Conservation (phyloP, 139 green algal genomes). For the Chlamydomonas applanata region DNA sequence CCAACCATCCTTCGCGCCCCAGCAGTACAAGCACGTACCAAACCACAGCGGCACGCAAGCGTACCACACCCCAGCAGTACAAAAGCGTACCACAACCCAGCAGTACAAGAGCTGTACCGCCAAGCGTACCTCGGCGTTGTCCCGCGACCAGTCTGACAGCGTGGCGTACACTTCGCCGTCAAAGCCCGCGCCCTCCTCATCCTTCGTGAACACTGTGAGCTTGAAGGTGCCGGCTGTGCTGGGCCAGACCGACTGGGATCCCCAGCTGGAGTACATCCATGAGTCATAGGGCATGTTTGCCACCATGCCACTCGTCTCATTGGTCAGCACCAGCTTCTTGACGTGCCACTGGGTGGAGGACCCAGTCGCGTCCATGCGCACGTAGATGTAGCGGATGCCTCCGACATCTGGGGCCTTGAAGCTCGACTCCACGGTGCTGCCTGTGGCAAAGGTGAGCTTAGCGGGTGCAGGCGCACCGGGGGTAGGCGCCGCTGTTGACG, state of each 20-base stretch:
- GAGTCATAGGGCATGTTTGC: too few species aligned
- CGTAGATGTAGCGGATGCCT: constrained; percentile 8
- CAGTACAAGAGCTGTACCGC: too few species aligned
- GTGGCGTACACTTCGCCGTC: constrained; percentile 16
- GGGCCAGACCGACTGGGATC: too few species aligned
- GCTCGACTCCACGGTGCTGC: neutral
- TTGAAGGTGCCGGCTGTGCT: neutral
- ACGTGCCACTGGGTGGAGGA: constrained; percentile 1
- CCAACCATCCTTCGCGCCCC: too few species aligned
- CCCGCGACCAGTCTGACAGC: neutral
- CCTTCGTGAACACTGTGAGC: constrained; percentile 5
- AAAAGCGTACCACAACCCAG: too few species aligned
- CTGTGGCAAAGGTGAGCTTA: neutral
- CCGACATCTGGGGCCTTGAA: constrained; percentile 11
- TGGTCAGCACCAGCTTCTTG: neutral
- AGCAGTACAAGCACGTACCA: too few species aligned
- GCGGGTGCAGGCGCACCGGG: too few species aligned
- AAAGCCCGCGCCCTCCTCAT: constrained; percentile 1
- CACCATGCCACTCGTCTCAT: too few species aligned
- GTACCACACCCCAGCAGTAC: too few species aligned
- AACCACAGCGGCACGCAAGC: too few species aligned
- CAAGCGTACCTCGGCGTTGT: neutral
- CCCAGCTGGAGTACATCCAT: too few species aligned
- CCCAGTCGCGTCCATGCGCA: neutral
- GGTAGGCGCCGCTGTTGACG: too few species aligned